Percentiles rank a stretch among this genome's conserved stretches.
phyloP scores from a whole-genome alignment of 75 land plant species.

The Adiantum capillusveneris region DNA sequence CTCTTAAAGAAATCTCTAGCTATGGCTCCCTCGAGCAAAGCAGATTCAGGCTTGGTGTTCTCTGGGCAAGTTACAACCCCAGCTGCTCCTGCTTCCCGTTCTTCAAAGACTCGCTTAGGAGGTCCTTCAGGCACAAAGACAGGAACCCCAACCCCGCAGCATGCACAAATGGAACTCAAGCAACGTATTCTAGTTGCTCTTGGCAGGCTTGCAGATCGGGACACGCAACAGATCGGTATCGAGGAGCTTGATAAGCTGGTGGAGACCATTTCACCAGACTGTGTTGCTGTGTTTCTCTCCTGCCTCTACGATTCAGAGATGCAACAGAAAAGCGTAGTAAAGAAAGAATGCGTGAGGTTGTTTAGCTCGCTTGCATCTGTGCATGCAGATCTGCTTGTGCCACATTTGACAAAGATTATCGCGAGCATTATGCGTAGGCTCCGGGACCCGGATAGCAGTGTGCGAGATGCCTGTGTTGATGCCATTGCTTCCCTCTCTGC shows the following conservation, averaged over 20 bases:
- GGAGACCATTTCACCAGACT: constrained; percentile 39
- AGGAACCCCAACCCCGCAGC: constrained; percentile 36
- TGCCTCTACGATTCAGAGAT: constrained; percentile 48
- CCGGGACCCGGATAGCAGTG: constrained; percentile 62
- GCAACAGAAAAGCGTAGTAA: constrained; percentile 37
- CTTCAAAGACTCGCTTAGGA: too few relatives aligned
- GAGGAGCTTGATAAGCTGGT: constrained; percentile 54
- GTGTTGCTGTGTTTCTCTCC: constrained; percentile 55
- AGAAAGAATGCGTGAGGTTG: constrained; percentile 52
- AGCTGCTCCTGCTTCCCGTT: too few relatives aligned
- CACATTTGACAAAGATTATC: constrained; percentile 62
- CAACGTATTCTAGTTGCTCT: constrained; percentile 54
- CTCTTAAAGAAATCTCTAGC: too few relatives aligned
- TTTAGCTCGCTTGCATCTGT: constrained; percentile 31
- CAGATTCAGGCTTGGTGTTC: too few relatives aligned
- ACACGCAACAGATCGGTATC: constrained; percentile 76
- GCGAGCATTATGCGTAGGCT: constrained; percentile 44
- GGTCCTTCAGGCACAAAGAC: too few relatives aligned
- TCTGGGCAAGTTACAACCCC: too few relatives aligned
- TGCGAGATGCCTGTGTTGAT: constrained; percentile 63
- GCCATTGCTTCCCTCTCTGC: constrained; percentile 42
- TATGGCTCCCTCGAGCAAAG: too few relatives aligned
- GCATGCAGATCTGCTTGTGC: constrained; percentile 36
- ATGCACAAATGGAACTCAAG: constrained; percentile 79
- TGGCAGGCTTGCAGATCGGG: constrained; percentile 76